Conservation (phyloP, 2,329 filamentous ascomycete genomes). For the Claviceps cyperi region DNA sequence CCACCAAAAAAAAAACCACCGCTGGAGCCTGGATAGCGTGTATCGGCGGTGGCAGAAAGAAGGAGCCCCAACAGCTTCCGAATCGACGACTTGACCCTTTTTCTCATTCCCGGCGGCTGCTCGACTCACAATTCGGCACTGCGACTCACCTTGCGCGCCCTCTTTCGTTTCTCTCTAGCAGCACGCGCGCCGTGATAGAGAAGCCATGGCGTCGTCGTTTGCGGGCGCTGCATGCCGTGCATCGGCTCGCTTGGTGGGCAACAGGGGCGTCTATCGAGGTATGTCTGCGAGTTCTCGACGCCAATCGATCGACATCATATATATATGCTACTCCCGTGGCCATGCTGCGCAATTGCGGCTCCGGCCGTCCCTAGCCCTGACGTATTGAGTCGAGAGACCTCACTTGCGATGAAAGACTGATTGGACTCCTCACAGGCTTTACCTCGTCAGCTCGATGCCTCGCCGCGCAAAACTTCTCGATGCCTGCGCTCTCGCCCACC, state of each 20-base stretch:
- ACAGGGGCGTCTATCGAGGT: constrained; percentile 41
- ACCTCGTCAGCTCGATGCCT: constrained; percentile 45
- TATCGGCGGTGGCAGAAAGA: constrained; percentile 13
- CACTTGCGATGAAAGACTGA: too few relatives aligned
- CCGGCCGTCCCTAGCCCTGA: too few relatives aligned
- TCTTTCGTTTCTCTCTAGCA: not conserved
- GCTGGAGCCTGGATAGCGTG: constrained; percentile 12
- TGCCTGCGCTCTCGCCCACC: constrained; percentile 82
- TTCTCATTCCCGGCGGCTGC: constrained; percentile 6
- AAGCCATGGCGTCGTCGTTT: constrained; percentile 47
- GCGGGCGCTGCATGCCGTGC: constrained; percentile 48
- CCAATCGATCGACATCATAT: not conserved
- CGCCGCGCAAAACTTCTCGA: constrained; percentile 75
- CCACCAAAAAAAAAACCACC: constrained; percentile 16
- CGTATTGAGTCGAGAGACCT: too few relatives aligned
- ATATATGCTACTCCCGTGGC: too few relatives aligned
- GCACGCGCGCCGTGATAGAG: constrained; percentile 10
- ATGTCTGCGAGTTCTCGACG: constrained; percentile 15
- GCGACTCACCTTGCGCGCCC: not conserved
- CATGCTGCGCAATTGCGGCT: not conserved
- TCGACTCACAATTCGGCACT: not conserved
- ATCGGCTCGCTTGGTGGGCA: constrained; percentile 42
- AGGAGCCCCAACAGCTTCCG: constrained; percentile 18
- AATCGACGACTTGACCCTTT: not conserved
- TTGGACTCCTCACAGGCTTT: constrained; percentile 35